phyloP scores from a whole-genome alignment of 345 rosid genomes.

The Acer campestre region DNA sequence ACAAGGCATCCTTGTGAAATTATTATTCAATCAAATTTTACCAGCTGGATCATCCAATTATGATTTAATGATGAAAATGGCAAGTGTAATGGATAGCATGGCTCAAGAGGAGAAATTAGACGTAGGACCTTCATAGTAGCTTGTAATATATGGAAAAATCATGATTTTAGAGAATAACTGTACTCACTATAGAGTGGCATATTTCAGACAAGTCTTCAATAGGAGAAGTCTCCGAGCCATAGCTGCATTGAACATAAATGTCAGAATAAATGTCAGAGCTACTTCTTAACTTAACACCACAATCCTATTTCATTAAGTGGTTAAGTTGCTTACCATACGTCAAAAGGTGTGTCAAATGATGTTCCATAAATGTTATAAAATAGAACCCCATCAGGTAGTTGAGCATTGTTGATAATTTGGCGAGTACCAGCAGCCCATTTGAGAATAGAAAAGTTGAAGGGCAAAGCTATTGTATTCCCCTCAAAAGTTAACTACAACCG shows the following conservation, averaged over 20 bases:
- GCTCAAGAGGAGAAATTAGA: too few relatives aligned
- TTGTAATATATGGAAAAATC: neutral
- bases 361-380: conserved; percentile 85
- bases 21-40: neutral
- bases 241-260: conserved; percentile 47
- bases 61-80: neutral
- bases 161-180: conserved; percentile 9
- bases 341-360: conserved; percentile 77
- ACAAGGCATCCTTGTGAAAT: neutral
- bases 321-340: conserved; percentile 64
- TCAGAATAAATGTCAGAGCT: neutral
- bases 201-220: conserved; percentile 75
- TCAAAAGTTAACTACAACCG: conserved; percentile 55
- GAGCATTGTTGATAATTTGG: conserved; percentile 48
- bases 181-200: conserved; percentile 75
- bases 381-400: conserved; percentile 68
- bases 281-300: conserved; percentile 4
- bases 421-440: conserved; percentile 79
- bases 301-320: neutral
- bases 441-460: conserved; percentile 70
- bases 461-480: conserved; percentile 67
- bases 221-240: conserved; percentile 77
- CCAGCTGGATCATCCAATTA: neutral
- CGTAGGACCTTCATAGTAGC: neutral
- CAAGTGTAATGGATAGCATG: too few relatives aligned